These are phyloP conservation scores for Xerocomellus chrysenteron DNA, from an alignment of 768 basidiomycete species.

Conservation along the genomic window DNA sequence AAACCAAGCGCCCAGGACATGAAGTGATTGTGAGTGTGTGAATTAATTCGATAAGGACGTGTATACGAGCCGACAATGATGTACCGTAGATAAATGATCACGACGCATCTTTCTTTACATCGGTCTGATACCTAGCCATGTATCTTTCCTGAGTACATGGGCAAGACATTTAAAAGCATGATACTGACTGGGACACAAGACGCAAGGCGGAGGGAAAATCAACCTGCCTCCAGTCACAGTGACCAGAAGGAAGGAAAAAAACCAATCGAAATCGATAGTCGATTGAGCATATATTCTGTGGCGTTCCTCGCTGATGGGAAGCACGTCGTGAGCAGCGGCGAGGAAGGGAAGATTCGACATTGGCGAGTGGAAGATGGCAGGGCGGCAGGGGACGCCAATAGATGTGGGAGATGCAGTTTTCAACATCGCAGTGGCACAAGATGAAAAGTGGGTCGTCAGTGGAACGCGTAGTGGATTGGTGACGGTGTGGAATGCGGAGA, in stretches of 20 bases:
- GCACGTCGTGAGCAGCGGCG: background rate
- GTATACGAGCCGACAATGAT: background rate
- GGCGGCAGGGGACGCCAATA: background rate
- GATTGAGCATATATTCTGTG: background rate
- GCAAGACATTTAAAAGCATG: background rate
- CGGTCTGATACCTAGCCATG: background rate
- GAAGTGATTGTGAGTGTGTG: too few species aligned
- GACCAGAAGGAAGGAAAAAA: background rate
- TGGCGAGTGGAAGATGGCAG: background rate
- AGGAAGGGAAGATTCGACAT: background rate
- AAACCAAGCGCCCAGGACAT: too few species aligned
- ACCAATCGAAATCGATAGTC: background rate
- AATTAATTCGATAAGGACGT: background rate
- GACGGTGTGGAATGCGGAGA: background rate
- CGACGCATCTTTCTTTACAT: background rate
- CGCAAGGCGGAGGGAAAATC: background rate
- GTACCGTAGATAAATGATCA: background rate
- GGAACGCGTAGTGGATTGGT: background rate
- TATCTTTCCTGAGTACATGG: background rate
- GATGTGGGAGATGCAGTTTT: background rate
- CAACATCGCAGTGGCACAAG: background rate
- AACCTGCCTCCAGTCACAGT: too few species aligned
- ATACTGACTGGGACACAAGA: background rate
- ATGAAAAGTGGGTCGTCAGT: background rate
- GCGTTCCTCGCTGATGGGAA: background rate